Base-by-base conservation (phyloP, 2,329 filamentous ascomycete species). In the Fusarium sp. region DNA sequence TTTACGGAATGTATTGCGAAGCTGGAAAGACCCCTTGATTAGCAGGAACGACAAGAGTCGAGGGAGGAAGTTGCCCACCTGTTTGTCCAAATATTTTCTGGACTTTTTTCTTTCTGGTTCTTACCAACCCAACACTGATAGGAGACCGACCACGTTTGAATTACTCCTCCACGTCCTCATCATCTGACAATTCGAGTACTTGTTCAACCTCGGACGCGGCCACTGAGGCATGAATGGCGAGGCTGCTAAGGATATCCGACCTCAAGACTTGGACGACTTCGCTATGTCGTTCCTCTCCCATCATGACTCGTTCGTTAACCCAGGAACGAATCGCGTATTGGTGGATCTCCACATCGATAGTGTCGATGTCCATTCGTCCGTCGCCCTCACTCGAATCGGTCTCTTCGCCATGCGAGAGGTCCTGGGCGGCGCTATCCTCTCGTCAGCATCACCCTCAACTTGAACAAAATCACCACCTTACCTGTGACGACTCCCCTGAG, bases 81-180 rank as follows among this genome's bases (percentile, higher is more conserved):
- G 14, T 39, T 39, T 11, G 15, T n/a, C 6, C 28, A 43, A 6
- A 42, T 22, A 49, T 17, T 3, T 19, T 24, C 17, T 8, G 47
- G n/a, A 13, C 5, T n/a, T 13, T 13, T 26, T 6, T 22, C 38
- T 13, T 39, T 26, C 19, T n/a, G 39, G 39, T 28, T 60, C 36
- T 22, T 28, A 8, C 31, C 7, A 17, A 22, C 14, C 45, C 14
- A 10, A 17, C 6, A 14, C 10, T 19, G 33, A 15, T 31, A 36
- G 2, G 21, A 40, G 33, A 24, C 28, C n/a, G 24, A 31, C 17
- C 21, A 24, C 33, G 7, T 13, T 19, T 42, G 36, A 24, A 15
- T 31, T 39, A 51, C 17, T 42, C 26, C 2, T 53, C 51, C 19
- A 57, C 56, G n/a, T 67, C 46, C 14, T 31, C 49, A 19, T 47